Base-by-base conservation (phyloP, 2,329 filamentous ascomycete genomes). In the Ceratocystiopsis sp. region DNA sequence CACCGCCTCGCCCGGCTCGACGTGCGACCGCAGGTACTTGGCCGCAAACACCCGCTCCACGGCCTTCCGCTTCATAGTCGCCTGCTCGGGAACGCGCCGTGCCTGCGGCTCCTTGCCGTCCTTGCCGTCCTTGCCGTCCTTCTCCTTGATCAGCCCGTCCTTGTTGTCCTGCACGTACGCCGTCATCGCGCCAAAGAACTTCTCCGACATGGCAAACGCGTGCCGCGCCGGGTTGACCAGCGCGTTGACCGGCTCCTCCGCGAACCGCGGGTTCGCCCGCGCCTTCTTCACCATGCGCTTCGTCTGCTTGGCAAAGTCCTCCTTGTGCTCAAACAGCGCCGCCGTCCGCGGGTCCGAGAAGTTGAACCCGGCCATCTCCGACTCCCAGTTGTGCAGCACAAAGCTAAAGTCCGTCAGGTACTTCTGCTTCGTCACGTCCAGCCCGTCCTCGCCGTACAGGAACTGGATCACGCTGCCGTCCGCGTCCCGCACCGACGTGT, bases 381-480 rank as follows among this genome's bases (percentile, higher is more conserved):
- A 93, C 38, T 76, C 67, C 52, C 89, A 75, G 57, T 98, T 98
- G 56, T 84, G 73, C 3, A 91, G 76, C 32, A 93, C 68, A 63
- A 98, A 98, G 51, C 80, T 79, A 60, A 95, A 96, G 56, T 96
- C 80, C 35, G 71, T 78, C 19, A 98, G 68, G 58, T 95, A 93
- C 55, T 85, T 91, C 53, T 93, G 84, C 61, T 95, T 96, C 3
- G 84, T 84, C 41, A 93, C 82, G 58, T 98, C 91, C 17, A 96
- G 69, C 33, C 89, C 91, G 55, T 98, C 91, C 59, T 98, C 91
- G 47, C 91, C 91, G 56, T 96, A 98, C 32, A 98, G 61, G 61
- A 98, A 96, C 57, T 98, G 91, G 3, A 98, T 73, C 54, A 98
- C 73, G 3, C 82, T 84, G 19, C 93, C 93, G 58, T 98, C 93